phyloP scores from a whole-genome alignment of 768 basidiomycete genomes.

The Termitomyces sp. region DNA sequence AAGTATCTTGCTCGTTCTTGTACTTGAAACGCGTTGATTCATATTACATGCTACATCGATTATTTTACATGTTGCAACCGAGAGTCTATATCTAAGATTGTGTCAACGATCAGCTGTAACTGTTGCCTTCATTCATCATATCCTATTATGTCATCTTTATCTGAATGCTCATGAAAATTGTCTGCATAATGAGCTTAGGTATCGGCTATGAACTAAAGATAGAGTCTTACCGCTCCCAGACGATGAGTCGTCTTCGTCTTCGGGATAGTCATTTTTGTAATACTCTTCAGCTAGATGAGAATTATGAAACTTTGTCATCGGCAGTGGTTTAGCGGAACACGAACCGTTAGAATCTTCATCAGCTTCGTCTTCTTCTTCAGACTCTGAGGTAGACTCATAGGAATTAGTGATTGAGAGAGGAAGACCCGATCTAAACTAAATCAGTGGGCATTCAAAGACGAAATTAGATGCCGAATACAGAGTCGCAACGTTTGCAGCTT shows the following conservation, averaged over 20 bases:
- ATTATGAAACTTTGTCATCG: background rate
- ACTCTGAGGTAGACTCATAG: conserved; percentile 61
- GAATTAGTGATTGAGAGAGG: conserved; percentile 53
- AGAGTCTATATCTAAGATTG: background rate
- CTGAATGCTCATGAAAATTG: conserved; percentile 54
- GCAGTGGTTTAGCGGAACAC: conserved; percentile 10
- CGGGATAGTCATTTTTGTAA: conserved; percentile 84
- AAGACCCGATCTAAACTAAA: conserved; percentile 51
- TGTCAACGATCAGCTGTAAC: background rate
- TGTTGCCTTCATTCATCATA: conserved; percentile 23
- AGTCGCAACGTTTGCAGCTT: conserved; percentile 55
- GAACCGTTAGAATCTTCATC: conserved; percentile 85
- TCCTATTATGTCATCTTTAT: conserved; percentile 39
- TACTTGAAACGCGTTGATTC: background rate
- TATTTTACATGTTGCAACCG: background rate
- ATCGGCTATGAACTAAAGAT: background rate
- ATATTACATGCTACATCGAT: conserved; percentile 1
- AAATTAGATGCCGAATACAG: conserved; percentile 41
- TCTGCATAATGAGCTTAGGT: conserved; percentile 31
- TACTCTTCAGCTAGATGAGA: conserved; percentile 65
- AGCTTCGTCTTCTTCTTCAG: conserved; percentile 68
- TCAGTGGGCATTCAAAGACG: conserved; percentile 6
- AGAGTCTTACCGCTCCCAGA: conserved; percentile 33
- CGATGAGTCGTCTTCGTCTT: conserved; percentile 49
- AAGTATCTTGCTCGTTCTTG: background rate